Conservation (phyloP, 2,329 filamentous ascomycete species). For the Shiraia sp. region DNA sequence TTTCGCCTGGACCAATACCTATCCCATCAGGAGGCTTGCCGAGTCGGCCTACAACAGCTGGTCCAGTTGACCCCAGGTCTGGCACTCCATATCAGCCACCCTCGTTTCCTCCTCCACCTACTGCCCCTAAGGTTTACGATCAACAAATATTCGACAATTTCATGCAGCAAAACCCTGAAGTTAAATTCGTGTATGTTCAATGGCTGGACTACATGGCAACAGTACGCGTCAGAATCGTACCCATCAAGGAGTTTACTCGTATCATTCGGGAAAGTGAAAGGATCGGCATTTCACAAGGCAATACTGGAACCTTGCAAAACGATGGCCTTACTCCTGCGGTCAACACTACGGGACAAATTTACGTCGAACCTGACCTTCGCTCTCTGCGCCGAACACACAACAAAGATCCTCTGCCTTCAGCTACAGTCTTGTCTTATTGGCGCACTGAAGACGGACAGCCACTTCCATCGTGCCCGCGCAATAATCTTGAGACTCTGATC, state of each 20-base stretch:
- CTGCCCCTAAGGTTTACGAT: constrained; percentile 39
- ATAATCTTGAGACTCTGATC: constrained; percentile 52
- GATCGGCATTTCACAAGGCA: constrained; percentile 67
- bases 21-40: constrained; percentile 9
- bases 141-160: constrained; percentile 52
- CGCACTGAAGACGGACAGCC: constrained; percentile 57
- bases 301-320: constrained; percentile 69
- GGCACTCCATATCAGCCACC: constrained; percentile 19
- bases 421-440: constrained; percentile 71
- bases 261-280: constrained; percentile 40
- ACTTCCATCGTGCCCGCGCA: constrained; percentile 64
- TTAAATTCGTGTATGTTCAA: constrained; percentile 72
- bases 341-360: constrained; percentile 66
- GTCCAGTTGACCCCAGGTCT: constrained; percentile 9
- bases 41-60: constrained; percentile 6
- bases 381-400: constrained; percentile 61
- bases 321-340: constrained; percentile 62
- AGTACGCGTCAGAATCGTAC: constrained; percentile 68
- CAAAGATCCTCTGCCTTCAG: constrained; percentile 54
- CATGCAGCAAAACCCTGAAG: constrained; percentile 52
- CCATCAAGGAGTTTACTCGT: constrained; percentile 54
- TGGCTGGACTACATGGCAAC: constrained; percentile 80
- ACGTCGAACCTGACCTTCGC: constrained; percentile 66
- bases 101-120: constrained; percentile 35
- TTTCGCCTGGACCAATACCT: constrained; percentile 11